These are phyloP conservation scores for Saccharomycopsis sp. DNA, from an alignment of 805 yeast species.

Conservation along the genomic window DNA sequence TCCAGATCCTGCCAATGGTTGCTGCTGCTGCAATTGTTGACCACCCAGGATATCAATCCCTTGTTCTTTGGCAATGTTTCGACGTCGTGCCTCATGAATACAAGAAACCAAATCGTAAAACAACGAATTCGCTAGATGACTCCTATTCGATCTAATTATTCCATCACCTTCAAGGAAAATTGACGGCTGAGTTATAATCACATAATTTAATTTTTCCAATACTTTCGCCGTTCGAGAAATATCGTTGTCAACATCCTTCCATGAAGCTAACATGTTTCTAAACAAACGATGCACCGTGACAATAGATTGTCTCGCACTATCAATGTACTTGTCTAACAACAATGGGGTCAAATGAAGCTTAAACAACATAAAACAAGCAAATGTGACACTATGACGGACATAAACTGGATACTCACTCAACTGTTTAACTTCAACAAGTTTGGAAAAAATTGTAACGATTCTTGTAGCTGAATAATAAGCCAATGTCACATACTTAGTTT, in stretches of 20 bases:
- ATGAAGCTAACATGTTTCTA: slow-evolving; percentile 82
- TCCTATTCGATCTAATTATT: slow-evolving; percentile 80
- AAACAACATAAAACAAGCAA: slow-evolving; percentile 71
- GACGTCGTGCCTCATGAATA: slow-evolving; percentile 85
- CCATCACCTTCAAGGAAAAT: slow-evolving; percentile 54
- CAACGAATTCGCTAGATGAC: slow-evolving; percentile 84
- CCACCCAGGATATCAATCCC: no score
- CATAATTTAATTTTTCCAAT: slow-evolving; percentile 81
- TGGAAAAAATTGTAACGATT: slow-evolving; percentile 70
- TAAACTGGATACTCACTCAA: slow-evolving; percentile 82
- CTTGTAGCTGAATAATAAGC: slow-evolving; percentile 74
- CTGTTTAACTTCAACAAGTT: slow-evolving; percentile 57
- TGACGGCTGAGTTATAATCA: slow-evolving; percentile 80
- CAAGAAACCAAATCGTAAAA: slow-evolving; percentile 93
- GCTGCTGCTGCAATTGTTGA: slow-evolving; percentile 2
- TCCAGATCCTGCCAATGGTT: slow-evolving; percentile 8
- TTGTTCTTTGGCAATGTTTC: slow-evolving; percentile 39
- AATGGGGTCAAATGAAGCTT: slow-evolving; percentile 74
- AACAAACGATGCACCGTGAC: slow-evolving; percentile 87
- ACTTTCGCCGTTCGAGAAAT: slow-evolving; percentile 88
- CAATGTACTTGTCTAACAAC: slow-evolving; percentile 59
- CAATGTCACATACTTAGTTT: slow-evolving; percentile 71
- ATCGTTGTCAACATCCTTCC: slow-evolving; percentile 88
- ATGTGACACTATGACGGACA: slow-evolving; percentile 78
- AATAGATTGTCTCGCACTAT: slow-evolving; percentile 85